Percentiles rank a stretch among this genome's conserved stretches.
phyloP scores from a whole-genome alignment of 768 basidiomycete species.

The Russula compacta region DNA sequence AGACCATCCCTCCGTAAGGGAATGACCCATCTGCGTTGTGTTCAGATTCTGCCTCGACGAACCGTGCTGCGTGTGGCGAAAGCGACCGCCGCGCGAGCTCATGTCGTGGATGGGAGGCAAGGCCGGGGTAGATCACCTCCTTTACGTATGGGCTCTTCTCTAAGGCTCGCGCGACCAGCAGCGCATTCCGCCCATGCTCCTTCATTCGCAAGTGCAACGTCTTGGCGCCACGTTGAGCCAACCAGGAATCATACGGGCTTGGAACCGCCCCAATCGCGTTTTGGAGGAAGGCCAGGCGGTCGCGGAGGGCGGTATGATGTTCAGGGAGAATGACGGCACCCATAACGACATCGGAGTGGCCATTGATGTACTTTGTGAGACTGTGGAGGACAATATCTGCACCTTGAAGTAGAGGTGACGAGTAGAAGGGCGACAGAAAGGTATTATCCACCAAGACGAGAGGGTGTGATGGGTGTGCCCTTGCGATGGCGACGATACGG shows the following conservation, averaged over 20 bases:
- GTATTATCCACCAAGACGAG: conserved; percentile 91
- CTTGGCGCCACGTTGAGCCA: conserved; percentile 85
- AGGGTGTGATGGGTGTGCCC: conserved; percentile 52
- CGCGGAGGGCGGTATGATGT: conserved; percentile 37
- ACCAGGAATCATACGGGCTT: conserved; percentile 81
- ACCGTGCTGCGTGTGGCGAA: conserved; percentile 60
- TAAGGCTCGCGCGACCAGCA: conserved; percentile 62
- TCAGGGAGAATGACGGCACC: conserved; percentile 69
- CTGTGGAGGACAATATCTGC: conserved; percentile 83
- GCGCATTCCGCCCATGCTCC: conserved; percentile 76
- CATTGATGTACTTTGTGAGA: conserved; percentile 87
- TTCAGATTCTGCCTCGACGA: conserved; percentile 35
- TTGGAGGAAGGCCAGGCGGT: conserved; percentile 76
- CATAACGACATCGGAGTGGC: conserved; percentile 91
- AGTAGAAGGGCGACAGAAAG: conserved; percentile 88
- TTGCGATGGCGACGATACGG: conserved; percentile 57
- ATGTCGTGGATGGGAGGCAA: conserved; percentile 57
- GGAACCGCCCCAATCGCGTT: conserved; percentile 83
- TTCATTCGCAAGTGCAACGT: conserved; percentile 86
- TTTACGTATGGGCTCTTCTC: conserved; percentile 50
- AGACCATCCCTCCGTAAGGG: conserved; percentile 88
- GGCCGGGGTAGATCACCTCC: conserved; percentile 80
- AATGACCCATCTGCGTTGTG: conserved; percentile 44
- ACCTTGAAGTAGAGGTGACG: conserved; percentile 73
- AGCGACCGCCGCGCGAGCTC: conserved; percentile 53